These are phyloP conservation scores for Tuber melanosporum DNA, from an alignment of 495 filamentous ascomycete species.

Conservation along the genomic window DNA sequence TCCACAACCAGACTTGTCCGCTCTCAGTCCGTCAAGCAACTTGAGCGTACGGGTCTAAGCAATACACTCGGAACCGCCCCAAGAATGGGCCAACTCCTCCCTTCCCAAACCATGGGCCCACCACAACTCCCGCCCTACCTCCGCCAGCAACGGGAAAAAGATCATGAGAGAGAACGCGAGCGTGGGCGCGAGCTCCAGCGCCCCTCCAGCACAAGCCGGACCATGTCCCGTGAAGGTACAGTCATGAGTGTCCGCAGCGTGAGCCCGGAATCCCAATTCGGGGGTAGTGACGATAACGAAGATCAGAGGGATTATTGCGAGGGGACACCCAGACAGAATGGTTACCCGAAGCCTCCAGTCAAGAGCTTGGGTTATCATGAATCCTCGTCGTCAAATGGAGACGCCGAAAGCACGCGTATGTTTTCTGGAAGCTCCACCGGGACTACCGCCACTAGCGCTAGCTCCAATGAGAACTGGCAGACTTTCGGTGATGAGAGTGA, in stretches of 20 bases:
- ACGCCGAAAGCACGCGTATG: not conserved
- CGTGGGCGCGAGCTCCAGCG: not conserved
- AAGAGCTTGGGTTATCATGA: not conserved
- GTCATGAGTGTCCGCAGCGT: slow-evolving; percentile 18
- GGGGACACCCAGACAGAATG: not conserved
- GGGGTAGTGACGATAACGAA: not conserved
- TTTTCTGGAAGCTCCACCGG: not conserved
- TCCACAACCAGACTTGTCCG: not conserved
- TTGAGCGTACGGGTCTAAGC: not conserved
- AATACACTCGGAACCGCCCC: slow-evolving; percentile 1
- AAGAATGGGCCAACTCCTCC: slow-evolving; percentile 5
- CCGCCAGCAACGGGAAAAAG: not conserved
- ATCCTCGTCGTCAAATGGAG: not conserved
- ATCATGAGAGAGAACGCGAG: not conserved
- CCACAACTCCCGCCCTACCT: not conserved
- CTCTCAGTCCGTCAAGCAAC: not conserved
- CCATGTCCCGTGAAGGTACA: not conserved
- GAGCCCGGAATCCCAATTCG: not conserved
- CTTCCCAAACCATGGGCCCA: not conserved
- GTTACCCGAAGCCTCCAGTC: not conserved
- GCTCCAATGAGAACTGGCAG: not conserved
- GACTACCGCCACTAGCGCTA: not conserved
- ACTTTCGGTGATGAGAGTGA: not conserved
- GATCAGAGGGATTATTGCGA: not conserved
- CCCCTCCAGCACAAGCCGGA: not conserved